Conservation (phyloP, 2,329 filamentous ascomycete species). For the Monosporascus sp. region DNA sequence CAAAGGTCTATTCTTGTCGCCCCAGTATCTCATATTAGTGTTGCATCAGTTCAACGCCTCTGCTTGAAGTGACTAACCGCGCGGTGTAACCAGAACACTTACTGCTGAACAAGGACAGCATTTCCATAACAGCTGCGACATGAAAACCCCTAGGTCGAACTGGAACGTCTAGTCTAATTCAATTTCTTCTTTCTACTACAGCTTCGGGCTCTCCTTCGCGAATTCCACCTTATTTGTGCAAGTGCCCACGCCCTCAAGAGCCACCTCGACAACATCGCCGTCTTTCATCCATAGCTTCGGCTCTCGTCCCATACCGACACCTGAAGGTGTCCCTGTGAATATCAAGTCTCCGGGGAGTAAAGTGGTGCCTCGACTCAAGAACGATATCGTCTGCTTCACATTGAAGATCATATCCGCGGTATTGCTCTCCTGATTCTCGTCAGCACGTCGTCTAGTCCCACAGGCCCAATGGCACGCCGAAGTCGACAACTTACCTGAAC, state of each 20-base stretch:
- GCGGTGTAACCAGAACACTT: too few relatives aligned
- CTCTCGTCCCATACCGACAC: conserved; percentile 64
- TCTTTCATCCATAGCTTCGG: conserved; percentile 65
- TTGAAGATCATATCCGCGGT: conserved; percentile 61
- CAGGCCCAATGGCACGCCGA: too few relatives aligned
- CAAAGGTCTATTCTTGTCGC: too few relatives aligned
- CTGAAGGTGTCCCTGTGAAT: conserved; percentile 64
- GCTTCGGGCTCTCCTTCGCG: conserved; percentile 28
- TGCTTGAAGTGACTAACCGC: too few relatives aligned
- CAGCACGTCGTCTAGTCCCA: not conserved
- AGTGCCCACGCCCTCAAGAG: conserved; percentile 59
- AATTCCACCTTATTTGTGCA: conserved; percentile 49
- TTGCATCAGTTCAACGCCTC: too few relatives aligned
- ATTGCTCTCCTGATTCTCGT: conserved; percentile 36
- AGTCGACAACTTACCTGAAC: conserved; percentile 38
- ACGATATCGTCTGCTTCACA: conserved; percentile 52
- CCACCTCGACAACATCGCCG: conserved; percentile 65
- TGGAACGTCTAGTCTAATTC: not conserved
- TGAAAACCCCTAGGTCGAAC: not conserved
- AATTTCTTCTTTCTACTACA: conserved; percentile 12
- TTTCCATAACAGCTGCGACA: not conserved
- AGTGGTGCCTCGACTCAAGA: conserved; percentile 57
- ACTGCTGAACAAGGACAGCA: too few relatives aligned
- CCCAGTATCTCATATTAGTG: too few relatives aligned
- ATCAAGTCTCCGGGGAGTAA: conserved; percentile 59